A percentile compares a stretch with the other conserved stretches of the same genome.
These are phyloP conservation scores for Fusarium sp. DNA, from an alignment of 2,329 filamentous ascomycete species.

Conservation along the genomic window DNA sequence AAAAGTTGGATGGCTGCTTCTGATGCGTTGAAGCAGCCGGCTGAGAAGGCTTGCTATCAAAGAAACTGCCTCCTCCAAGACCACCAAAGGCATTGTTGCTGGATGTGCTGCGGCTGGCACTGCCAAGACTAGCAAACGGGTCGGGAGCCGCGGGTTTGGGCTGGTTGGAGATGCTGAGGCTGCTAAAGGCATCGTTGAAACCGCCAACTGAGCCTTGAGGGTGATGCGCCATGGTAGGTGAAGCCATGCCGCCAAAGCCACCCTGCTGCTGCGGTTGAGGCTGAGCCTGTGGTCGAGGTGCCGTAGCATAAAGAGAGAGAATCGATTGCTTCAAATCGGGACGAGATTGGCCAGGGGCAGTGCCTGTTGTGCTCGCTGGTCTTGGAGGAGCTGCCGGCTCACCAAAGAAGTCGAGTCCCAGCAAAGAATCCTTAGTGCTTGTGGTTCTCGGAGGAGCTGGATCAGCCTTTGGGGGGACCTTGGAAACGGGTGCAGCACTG, in stretches of 20 bases:
- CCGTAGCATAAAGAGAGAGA: conserved; percentile 90
- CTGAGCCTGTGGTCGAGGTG: conserved; percentile 78
- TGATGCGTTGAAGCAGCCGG: conserved; percentile 63
- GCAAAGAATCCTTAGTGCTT: conserved; percentile 87
- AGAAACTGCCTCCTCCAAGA: conserved; percentile 83
- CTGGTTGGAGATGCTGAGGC: conserved; percentile 58
- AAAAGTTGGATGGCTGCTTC: conserved; percentile 66
- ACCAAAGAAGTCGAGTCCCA: conserved; percentile 94
- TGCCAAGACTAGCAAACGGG: conserved; percentile 72
- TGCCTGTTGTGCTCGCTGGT: conserved; percentile 83
- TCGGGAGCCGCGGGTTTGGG: conserved; percentile 58
- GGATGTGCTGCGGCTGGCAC: conserved; percentile 49
- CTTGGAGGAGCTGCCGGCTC: conserved; percentile 78
- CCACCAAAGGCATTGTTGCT: conserved; percentile 61
- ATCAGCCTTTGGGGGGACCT: conserved; percentile 70
- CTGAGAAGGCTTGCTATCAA: conserved; percentile 78
- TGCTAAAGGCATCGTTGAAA: conserved; percentile 79
- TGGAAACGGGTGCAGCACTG: conserved; percentile 76
- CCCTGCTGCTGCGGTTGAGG: conserved; percentile 63
- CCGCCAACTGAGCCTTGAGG: conserved; percentile 67
- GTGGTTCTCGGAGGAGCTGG: conserved; percentile 75
- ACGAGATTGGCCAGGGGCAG: conserved; percentile 75
- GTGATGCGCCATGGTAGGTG: conserved; percentile 65
- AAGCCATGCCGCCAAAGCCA: conserved; percentile 76
- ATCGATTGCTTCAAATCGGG: conserved; percentile 98